phyloP scores from a whole-genome alignment of 2,329 filamentous ascomycete genomes.

The Alternaria angustiovoidea region DNA sequence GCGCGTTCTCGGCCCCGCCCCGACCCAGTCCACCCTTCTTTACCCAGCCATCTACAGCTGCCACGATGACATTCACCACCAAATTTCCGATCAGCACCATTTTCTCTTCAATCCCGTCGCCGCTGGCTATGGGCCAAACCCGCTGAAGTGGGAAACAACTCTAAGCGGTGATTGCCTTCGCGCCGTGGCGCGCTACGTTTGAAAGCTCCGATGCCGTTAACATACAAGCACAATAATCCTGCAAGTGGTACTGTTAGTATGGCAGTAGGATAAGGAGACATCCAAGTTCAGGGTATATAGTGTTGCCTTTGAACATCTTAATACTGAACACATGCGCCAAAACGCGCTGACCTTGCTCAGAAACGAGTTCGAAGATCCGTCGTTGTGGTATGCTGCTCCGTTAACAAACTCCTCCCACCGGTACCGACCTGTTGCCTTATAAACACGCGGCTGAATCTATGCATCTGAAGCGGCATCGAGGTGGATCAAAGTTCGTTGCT shows the following conservation, averaged over 20 bases:
- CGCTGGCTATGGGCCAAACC: not conserved
- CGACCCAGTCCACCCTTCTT: not conserved
- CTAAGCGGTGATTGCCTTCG: not conserved
- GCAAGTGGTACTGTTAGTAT: not conserved
- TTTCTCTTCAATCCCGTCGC: not conserved
- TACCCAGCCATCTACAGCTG: not conserved
- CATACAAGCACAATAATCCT: not conserved
- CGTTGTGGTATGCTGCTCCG: constrained; percentile 2
- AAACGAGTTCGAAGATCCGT: not conserved
- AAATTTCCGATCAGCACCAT: not conserved
- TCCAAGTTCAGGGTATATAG: too few relatives aligned
- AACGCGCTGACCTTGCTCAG: not conserved
- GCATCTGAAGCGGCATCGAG: not conserved
- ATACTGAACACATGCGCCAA: not conserved
- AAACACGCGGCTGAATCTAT: not conserved
- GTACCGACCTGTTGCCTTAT: constrained; percentile 6
- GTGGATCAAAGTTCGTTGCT: not conserved
- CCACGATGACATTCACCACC: not conserved
- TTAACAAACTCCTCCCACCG: not conserved
- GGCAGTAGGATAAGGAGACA: not conserved
- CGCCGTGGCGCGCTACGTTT: not conserved
- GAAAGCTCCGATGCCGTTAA: not conserved
- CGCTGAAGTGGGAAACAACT: not conserved
- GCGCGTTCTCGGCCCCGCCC: constrained; percentile 4
- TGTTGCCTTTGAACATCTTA: not conserved